Base-by-base conservation (phyloP, 163 green algal species). In the Scenedesmus sp. region DNA sequence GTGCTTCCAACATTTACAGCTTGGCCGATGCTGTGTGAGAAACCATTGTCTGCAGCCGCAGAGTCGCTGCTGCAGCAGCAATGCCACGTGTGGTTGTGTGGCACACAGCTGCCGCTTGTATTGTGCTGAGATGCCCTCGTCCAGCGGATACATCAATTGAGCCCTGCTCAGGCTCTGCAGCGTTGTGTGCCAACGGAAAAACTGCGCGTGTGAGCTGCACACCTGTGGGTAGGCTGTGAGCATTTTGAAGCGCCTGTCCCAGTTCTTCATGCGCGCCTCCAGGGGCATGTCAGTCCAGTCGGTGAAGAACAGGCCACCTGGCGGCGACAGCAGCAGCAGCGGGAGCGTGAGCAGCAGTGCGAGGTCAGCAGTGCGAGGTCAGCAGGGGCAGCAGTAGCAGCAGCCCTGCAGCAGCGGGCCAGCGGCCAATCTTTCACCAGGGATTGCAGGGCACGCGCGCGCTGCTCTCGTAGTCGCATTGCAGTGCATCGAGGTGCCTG, bases 221-320 rank as follows among this genome's bases (percentile, higher is more conserved):
- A 94, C 93, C 73, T 97, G 94, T 35, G 96, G 96, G 89, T 96
- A 94, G n/a, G 73, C 85, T 18, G 94, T 93, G 0, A 97, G 94
- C 43, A 84, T 20, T 65, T 87, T 87, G 88, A 98, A 96, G 37
- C 70, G 81, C 7, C 88, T 72, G 90, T 98, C 95, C 95, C 95
- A 97, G 26, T 70, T 78, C 35, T 56, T 44, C 94, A 94, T 94
- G 83, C 93, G 87, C 46, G 93, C 83, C 2, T 85, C 15, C 0
- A 90, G 56, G 26, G 68, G 85, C 65, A 94, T 61, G 26, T 90
- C 46, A 20, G 76, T 95, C 84, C 93, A 96, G 88, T 98, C 95
- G 76, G 95, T 93, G 93, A 98, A 98, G 83, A 98, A 98, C 12
- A 98, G 90, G 0, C 84, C 82, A 40, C 81, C 91, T 94, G 88